A percentile compares a stretch with the other conserved stretches of the same genome.
Conservation (phyloP, 1,284 basidiomycete species). For the Coniferiporia weirii region DNA sequence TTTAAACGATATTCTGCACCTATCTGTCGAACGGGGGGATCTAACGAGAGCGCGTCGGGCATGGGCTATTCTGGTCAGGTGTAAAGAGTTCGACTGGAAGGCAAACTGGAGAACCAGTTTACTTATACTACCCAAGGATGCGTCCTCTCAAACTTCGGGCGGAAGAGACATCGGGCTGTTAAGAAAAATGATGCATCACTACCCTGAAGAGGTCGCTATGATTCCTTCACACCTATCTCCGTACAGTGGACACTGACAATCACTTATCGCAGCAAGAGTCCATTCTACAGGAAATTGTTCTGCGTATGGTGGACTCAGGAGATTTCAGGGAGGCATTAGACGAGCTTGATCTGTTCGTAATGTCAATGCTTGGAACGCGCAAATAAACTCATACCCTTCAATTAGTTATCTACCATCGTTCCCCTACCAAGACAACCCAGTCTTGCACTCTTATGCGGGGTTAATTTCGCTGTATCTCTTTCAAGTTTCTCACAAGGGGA, state of each 20-base stretch:
- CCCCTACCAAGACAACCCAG: conserved; percentile 77
- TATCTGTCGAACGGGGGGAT: conserved; percentile 69
- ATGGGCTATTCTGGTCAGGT: conserved; percentile 79
- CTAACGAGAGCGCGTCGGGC: conserved; percentile 61
- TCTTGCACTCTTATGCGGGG: conserved; percentile 79
- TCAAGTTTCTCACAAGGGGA: conserved; percentile 25
- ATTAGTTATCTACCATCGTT: conserved; percentile 76
- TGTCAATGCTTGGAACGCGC: conserved; percentile 2
- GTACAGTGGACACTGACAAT: conserved; percentile 9
- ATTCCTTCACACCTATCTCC: background rate
- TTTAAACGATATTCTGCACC: conserved; percentile 68
- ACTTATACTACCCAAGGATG: conserved; percentile 42
- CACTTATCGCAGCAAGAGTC: conserved; percentile 52
- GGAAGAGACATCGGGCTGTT: conserved; percentile 12
- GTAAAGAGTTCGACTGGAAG: conserved; percentile 78
- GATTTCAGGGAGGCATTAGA: conserved; percentile 69
- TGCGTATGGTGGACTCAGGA: conserved; percentile 55
- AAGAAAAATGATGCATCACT: conserved; percentile 56
- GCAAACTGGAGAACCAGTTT: conserved; percentile 71
- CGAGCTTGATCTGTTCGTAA: conserved; percentile 77
- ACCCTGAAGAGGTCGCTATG: conserved; percentile 50
- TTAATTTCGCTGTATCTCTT: conserved; percentile 61
- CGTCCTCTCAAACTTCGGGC: conserved; percentile 16
- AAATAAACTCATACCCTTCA: background rate
- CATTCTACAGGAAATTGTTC: conserved; percentile 70